Evolutionary conservation across 306 rosid species (phyloP).

Genomic region (Cyclanthera cordifolia): DNA sequence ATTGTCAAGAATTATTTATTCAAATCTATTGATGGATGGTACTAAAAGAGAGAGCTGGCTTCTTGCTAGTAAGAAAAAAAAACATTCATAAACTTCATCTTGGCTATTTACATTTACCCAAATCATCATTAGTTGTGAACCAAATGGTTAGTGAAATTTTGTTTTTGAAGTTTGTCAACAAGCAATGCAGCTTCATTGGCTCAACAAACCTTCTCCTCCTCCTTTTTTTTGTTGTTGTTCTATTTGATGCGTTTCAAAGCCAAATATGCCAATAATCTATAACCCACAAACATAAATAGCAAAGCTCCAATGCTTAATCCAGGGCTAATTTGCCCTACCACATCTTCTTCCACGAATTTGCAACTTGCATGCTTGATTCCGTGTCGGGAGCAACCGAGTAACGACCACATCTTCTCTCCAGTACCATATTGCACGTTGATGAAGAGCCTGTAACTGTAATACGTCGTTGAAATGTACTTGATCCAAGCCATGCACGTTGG

Average conservation of each 20-base stretch:
- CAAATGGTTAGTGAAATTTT: conserved; percentile 4
- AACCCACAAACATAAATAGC: conserved; percentile 65
- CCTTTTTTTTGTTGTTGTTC: not conserved
- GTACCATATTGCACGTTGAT: conserved; percentile 62
- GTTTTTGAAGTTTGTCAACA: not conserved
- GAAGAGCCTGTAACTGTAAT: conserved; percentile 53
- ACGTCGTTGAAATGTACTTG: conserved; percentile 64
- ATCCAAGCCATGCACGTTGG: conserved; percentile 69
- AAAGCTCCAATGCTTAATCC: conserved; percentile 37
- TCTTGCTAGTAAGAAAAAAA: not conserved
- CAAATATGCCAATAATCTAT: conserved; percentile 66
- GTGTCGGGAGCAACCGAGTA: conserved; percentile 42
- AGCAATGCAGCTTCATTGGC: conserved; percentile 5
- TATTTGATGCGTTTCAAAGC: conserved; percentile 56
- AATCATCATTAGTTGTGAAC: conserved; percentile 7
- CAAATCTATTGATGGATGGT: not conserved
- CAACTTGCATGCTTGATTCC: conserved; percentile 26
- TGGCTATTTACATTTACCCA: conserved; percentile 15
- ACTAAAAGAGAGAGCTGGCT: not conserved
- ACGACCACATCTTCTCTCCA: conserved; percentile 38
- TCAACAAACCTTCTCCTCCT: not conserved
- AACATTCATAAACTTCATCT: conserved; percentile 1
- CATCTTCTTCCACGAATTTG: conserved; percentile 67
- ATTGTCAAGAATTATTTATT: not conserved
- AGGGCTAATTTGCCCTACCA: conserved; percentile 60